Conservation (phyloP, 129 eudicot genomes). For the Artemisia tridentata region DNA sequence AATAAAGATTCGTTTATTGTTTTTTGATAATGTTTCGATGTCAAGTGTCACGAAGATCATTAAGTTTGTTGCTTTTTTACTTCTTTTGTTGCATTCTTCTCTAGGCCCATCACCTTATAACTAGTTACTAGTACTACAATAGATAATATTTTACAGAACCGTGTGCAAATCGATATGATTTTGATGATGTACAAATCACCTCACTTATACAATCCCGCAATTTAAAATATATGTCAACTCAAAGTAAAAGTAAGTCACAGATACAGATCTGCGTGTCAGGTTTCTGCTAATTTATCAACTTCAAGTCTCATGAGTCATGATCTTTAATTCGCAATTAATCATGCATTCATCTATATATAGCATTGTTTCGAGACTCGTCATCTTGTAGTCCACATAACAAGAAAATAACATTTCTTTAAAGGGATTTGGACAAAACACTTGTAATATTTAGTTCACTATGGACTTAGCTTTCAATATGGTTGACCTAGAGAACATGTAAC, state of each 20-base stretch:
- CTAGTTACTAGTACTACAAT: neutral
- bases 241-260: neutral
- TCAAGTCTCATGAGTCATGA: neutral
- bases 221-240: no score
- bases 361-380: neutral
- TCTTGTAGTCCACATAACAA: neutral
- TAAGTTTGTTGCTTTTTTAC: neutral
- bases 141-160: no score
- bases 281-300: conserved; percentile 1
- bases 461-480: neutral
- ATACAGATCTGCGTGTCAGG: neutral
- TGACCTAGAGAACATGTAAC: no score
- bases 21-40: conserved; percentile 5
- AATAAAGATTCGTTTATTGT: neutral
- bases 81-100: neutral
- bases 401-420: neutral
- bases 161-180: no score
- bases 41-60: conserved; percentile 17
- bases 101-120: neutral
- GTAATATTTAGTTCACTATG: neutral
- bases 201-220: no score
- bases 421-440: neutral
- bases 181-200: no score
- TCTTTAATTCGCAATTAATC: neutral
- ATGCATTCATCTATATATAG: neutral